A percentile compares a stretch with the other conserved stretches of the same genome.
phyloP scores from a whole-genome alignment of 2,329 filamentous ascomycete genomes.

The Diaporthe ilicicola region DNA sequence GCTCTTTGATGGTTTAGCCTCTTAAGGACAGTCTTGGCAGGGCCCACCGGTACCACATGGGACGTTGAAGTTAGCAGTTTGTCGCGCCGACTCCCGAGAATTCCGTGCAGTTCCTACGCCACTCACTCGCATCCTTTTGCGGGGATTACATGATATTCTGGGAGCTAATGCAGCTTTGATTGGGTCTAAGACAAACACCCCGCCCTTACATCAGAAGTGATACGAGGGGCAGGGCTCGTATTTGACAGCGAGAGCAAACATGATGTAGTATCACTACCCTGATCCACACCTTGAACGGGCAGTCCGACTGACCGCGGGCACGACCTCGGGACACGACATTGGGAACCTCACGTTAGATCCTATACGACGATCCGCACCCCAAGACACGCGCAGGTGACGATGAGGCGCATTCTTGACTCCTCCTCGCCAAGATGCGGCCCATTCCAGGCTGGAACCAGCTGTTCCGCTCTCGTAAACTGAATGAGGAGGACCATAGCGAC shows the following conservation, averaged over 20 bases:
- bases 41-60: constrained; percentile 2
- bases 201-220: constrained; percentile 22
- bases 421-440: constrained; percentile 15
- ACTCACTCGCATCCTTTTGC: constrained; percentile 17
- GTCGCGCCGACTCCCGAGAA: constrained; percentile 16
- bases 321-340: constrained; percentile 6
- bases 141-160: constrained; percentile 8
- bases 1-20: neutral
- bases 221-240: constrained; percentile 14
- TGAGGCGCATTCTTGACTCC: constrained; percentile 23
- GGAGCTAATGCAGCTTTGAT: constrained; percentile 21
- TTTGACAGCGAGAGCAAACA: neutral
- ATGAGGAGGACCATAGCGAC: neutral
- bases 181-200: constrained; percentile 15
- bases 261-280: constrained; percentile 5
- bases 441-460: constrained; percentile 11
- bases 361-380: constrained; percentile 21
- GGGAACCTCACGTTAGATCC: constrained; percentile 15
- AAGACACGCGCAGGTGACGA: constrained; percentile 11
- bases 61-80: constrained; percentile 7
- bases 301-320: neutral
- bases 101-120: constrained; percentile 18
- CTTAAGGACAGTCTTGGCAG: neutral
- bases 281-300: constrained; percentile 3
- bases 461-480: constrained; percentile 8